Base-by-base conservation (phyloP, 2,329 filamentous ascomycete genomes). In the Aspergillus novoparasiticus region DNA sequence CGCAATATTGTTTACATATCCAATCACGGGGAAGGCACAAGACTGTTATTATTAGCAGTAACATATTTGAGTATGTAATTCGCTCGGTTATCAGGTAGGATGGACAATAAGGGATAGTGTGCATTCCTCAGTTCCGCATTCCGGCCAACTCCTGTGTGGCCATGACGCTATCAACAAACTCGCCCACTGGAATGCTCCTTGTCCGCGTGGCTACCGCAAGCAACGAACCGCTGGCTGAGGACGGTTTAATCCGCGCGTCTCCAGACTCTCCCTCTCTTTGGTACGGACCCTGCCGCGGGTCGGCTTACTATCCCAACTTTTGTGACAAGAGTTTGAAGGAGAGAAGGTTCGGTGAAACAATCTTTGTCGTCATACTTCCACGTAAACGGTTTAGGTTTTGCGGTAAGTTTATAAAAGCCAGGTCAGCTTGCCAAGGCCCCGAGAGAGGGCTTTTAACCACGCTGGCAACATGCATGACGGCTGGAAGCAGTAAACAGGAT, bases 101-200 rank as follows among this genome's bases (percentile, higher is more conserved):
- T 19, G 51, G 9, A 43, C 32, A 21, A 60, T 43, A 23, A 54
- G 48, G 48, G 34, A 60, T 54, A 46, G 48, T 9, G 26, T 19
- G 50, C 58, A 60, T 60, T 60, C 58, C 39, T 30, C 26, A 34
- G 19, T 19, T 26, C 48, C 39, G 26, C 58, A 60, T 60, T 60
- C 58, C 50, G 2, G 28, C 21, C 46, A 43, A 8, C 21, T 14
- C 58, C 41, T n/a, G 16, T 54, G 57, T n/a, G 19, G n/a, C 45
- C 14, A 46, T 46, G 21, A 58, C 55, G 30, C 23, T 57, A 32
- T 45, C n/a, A 43, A 45, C 45, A 14, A 23, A 26, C 21, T 50
- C 23, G 26, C 21, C 19, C 11, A 30, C 28, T 58, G 48, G 48
- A 51, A 51, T 51, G 48, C 30, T 10, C 16, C 16, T 11, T 16